Evolutionary conservation across 208 protist genomes (phyloP).

Genomic region (Crithidia expoeki): DNA sequence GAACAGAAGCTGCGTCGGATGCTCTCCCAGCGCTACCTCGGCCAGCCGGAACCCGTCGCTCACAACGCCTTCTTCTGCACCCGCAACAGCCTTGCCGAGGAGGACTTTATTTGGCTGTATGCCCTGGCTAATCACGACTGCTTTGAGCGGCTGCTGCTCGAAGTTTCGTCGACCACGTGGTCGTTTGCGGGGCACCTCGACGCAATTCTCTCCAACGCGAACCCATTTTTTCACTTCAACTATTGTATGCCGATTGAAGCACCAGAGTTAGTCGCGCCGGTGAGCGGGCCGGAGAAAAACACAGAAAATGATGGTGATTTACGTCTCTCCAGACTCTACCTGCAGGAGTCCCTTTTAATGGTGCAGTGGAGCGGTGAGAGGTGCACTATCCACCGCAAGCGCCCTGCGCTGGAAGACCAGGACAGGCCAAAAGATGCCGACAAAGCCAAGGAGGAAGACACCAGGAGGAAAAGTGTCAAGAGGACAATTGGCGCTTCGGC

Average conservation of each 20-base stretch:
- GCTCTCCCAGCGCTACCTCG: conserved; percentile 70
- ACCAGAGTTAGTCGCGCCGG: not conserved
- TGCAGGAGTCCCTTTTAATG: conserved; percentile 23
- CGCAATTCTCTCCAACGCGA: conserved; percentile 15
- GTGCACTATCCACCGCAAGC: conserved; percentile 11
- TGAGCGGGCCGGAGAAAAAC: not conserved
- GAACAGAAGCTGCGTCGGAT: conserved; percentile 60
- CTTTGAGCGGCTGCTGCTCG: conserved; percentile 41
- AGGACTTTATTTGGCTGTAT: conserved; percentile 55
- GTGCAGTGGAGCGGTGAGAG: conserved; percentile 4
- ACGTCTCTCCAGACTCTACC: not conserved
- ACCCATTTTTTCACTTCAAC: conserved; percentile 33
- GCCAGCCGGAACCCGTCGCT: conserved; percentile 24
- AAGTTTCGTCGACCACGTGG: not conserved
- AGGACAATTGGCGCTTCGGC: conserved; percentile 15
- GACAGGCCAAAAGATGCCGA: not conserved
- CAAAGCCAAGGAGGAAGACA: not conserved
- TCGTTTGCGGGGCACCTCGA: conserved; percentile 31
- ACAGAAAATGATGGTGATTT: not conserved
- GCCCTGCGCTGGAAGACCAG: not conserved
- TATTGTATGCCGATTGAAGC: conserved; percentile 20
- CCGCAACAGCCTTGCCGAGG: conserved; percentile 32
- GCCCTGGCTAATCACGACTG: conserved; percentile 60
- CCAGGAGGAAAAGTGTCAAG: conserved; percentile 34
- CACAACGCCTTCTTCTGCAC: conserved; percentile 39